These are phyloP conservation scores for Mycena capillaripes DNA, from an alignment of 768 basidiomycete genomes.

Conservation along the genomic window DNA sequence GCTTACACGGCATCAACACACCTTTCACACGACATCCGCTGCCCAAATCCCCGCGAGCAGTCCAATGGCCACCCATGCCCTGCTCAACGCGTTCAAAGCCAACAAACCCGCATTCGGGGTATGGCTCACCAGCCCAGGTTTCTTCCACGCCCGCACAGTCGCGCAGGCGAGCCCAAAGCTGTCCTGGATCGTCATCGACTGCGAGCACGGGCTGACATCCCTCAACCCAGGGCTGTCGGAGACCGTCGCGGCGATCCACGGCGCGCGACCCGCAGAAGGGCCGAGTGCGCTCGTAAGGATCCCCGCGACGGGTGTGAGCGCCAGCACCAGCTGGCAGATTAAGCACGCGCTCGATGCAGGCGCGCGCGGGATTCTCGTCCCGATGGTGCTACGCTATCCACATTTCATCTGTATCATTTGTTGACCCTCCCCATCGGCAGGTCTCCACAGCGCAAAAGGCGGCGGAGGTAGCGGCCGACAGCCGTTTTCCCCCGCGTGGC, in stretches of 20 bases:
- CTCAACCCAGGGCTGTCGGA: constrained; percentile 71
- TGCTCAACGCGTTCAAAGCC: constrained; percentile 65
- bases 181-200: constrained; percentile 77
- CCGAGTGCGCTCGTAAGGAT: constrained; percentile 73
- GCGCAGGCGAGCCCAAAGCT: constrained; percentile 68
- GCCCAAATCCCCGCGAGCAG: neutral
- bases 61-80: constrained; percentile 63
- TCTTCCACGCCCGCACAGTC: constrained; percentile 69
- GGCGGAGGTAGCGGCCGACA: constrained; percentile 66
- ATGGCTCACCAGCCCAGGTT: constrained; percentile 75
- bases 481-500: constrained; percentile 74
- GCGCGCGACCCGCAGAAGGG: constrained; percentile 55
- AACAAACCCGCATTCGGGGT: constrained; percentile 76
- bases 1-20: too few species aligned
- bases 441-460: constrained; percentile 72
- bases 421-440: constrained; percentile 50
- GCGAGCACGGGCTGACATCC: constrained; percentile 75
- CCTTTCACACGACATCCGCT: too few species aligned
- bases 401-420: neutral
- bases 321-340: constrained; percentile 77
- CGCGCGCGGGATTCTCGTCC: constrained; percentile 74
- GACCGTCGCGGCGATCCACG: constrained; percentile 66
- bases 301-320: constrained; percentile 71
- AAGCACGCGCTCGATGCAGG: constrained; percentile 80
- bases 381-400: constrained; percentile 63